phyloP scores from a whole-genome alignment of 148 eudicot species.

The Heliamphora exappendiculata region DNA sequence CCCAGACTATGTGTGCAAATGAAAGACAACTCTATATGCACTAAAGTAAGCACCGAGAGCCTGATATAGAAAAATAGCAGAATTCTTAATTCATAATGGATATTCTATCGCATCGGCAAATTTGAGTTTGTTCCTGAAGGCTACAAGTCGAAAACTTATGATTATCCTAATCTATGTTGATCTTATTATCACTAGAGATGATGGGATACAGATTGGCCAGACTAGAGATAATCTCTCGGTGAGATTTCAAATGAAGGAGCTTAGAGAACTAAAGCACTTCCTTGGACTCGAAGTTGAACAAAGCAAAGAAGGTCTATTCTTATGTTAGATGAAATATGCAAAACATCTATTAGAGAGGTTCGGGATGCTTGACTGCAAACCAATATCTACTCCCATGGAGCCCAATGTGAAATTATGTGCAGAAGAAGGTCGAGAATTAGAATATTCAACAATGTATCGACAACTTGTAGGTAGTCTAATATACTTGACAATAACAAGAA shows the following conservation, averaged over 20 bases:
- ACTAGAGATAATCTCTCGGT: too few species aligned
- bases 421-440: background rate
- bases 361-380: background rate
- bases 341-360: background rate
- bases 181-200: background rate
- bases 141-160: background rate
- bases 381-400: background rate
- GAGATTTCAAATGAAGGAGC: too few species aligned
- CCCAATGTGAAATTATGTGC: background rate
- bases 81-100: background rate
- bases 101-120: background rate
- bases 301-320: background rate
- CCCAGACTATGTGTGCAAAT: constrained; percentile 5
- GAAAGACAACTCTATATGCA: background rate
- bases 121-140: background rate
- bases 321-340: background rate
- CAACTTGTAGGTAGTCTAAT: constrained; percentile 6
- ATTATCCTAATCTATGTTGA: background rate
- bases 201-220: background rate
- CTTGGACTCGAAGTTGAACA: too few species aligned
- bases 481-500: constrained; percentile 3
- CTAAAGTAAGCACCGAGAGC: constrained; percentile 14
- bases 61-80: constrained; percentile 13
- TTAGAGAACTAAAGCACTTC: too few species aligned
- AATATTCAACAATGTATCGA: constrained; percentile 4